Base-by-base conservation (phyloP, 352 stramenopile species). In the Phytophthora sojae region DNA sequence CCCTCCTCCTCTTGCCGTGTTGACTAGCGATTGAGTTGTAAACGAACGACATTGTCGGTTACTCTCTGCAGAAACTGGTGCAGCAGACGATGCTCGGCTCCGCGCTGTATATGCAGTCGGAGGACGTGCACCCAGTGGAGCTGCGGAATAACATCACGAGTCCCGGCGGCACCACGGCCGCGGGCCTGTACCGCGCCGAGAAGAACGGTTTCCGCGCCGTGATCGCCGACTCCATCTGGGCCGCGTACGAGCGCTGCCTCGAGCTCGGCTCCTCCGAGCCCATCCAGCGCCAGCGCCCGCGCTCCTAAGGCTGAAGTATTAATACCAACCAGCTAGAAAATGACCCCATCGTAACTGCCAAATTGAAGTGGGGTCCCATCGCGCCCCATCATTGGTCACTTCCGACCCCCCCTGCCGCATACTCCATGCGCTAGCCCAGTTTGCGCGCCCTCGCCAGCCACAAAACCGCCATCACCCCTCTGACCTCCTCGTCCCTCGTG, bases 171-270 rank as follows among this genome's bases (percentile, higher is more conserved):
- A 99, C 97, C 37, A 99, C 97, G 2, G 96, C 97, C 6, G 91
- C 88, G 4, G 96, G 96, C 9, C 88, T 99, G 44, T 99, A 99
- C 67, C 91, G 96, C 32, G 86, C 98, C n/a, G 97, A 99, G 79
- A 98, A 97, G 75, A 98, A 97, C 49, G 94, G 92, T 51, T 98
- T 99, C 76, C 89, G 96, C 45, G 95, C 93, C 0, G 92, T 98
- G 29, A 98, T 98, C 68, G 81, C 89, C 44, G 89, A 99, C 79
- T 97, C 96, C 23, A 98, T 99, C 59, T 99, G 97, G 97, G 96
- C 95, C 21, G 97, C 94, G 23, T 99, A 99, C 78, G 86, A 97
- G 76, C 81, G 95, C 55, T 96, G 85, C 54, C 86, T 98, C 29
- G 97, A 99, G 80, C 92, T 99, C 58, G 97, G 97, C 17, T 96